A percentile compares a stretch with the other conserved stretches of the same genome.
These are phyloP conservation scores for Aegilops bicornis DNA, from an alignment of 176 grass and related monocot genomes.

Conservation along the genomic window DNA sequence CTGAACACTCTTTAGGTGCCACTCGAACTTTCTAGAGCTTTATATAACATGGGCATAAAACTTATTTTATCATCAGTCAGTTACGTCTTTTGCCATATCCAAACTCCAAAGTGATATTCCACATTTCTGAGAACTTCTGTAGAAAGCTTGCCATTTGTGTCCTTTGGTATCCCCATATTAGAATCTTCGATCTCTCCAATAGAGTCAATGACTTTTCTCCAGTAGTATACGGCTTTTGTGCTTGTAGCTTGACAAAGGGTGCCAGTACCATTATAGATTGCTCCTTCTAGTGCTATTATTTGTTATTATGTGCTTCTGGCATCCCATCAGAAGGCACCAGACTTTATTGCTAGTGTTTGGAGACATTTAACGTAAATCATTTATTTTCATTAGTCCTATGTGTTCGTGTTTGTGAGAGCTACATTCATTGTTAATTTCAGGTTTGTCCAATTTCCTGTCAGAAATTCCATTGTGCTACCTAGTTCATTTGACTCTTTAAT, in stretches of 20 bases:
- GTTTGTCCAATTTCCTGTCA: conserved; percentile 42
- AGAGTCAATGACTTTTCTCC: background rate
- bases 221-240: background rate
- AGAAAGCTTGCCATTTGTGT: background rate
- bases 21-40: conserved; percentile 2
- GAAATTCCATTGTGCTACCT: background rate
- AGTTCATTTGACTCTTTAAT: background rate
- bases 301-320: conserved; percentile 7
- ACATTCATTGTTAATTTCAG: conserved; percentile 34
- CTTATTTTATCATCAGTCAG: background rate
- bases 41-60: background rate
- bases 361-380: background rate
- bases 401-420: background rate
- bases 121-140: conserved; percentile 4
- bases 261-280: background rate
- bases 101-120: background rate
- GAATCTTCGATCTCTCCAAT: background rate
- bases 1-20: background rate
- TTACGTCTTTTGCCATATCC: background rate
- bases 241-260: background rate
- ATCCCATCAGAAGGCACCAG: background rate
- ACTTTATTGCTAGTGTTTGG: conserved; percentile 1
- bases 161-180: background rate
- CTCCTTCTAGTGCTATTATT: background rate
- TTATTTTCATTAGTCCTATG: background rate